Base-by-base conservation (phyloP, 2,329 filamentous ascomycete species). In the Sporothrix brunneoviolacea region DNA sequence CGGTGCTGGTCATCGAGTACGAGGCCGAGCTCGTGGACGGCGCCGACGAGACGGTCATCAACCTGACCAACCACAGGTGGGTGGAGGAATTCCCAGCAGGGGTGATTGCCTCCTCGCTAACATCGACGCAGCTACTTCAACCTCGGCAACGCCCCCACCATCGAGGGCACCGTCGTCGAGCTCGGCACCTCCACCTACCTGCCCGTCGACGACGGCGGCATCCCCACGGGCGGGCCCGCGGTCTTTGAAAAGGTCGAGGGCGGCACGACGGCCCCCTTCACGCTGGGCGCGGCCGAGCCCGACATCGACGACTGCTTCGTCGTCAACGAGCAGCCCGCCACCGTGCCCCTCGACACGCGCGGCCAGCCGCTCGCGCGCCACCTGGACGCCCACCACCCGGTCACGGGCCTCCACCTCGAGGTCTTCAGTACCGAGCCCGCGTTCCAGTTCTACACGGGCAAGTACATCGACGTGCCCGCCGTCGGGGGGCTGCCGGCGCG, bases 381-480 rank as follows among this genome's bases (percentile, higher is more conserved):
- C 40, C 80, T 88, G 40, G 72, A 79, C 21, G 86, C 93, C 52
- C 79, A 78, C 66, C 88, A 96, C 66, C 80, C 88, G 6, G 74
- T 73, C 44, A 85, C 83, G 24, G 80, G 82, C 55, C 76, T 96
- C 58, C 85, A 94, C 64, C 80, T 97, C 44, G 88, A 96, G 67
- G 85, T 95, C 6, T 74, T 82, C 61, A 93, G 88, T 72, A 97
- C 91, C 0, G 91, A 97, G 73, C 93, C 93, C 0, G 88, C 89
- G 0, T 97, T 96, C 75, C 91, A 97, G 68, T 95, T 96, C 71
- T 97, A 97, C 70, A 94, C 90, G 0, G 93, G 91, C 57, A 84
- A 87, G 63, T 84, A 83, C 62, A 90, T 94, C 57, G 72, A 93
- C 60, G 84, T 95, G 12, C 84, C 87, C 0, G 84, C 72, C 27